Conservation (phyloP, 305 asterid genomes). For the Solanum hybrid region DNA sequence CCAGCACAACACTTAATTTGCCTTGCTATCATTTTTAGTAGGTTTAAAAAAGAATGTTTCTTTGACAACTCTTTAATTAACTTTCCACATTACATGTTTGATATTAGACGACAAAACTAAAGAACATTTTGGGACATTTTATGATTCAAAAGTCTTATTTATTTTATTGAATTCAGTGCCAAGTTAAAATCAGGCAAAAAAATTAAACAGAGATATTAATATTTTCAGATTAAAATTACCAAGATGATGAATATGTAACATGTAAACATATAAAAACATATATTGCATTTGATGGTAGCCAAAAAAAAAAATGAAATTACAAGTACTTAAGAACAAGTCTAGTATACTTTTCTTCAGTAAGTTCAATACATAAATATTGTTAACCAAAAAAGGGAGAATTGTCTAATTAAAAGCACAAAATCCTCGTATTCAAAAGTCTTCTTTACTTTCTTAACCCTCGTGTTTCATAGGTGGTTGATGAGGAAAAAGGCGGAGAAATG, state of each 20-base stretch:
- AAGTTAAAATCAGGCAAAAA: neutral
- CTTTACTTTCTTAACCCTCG: neutral
- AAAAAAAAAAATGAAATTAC: neutral
- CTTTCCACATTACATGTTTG: neutral
- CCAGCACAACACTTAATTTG: neutral
- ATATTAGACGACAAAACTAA: neutral
- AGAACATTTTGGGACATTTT: too few species aligned
- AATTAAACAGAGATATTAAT: too few species aligned
- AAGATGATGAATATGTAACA: neutral
- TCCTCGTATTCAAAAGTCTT: neutral
- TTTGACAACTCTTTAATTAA: too few species aligned
- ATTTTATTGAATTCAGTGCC: neutral
- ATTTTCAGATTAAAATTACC: neutral
- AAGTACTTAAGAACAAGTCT: too few species aligned
- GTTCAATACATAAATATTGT: too few species aligned
- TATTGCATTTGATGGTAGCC: neutral
- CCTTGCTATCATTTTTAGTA: too few species aligned
- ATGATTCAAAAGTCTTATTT: too few species aligned
- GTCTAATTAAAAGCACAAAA: neutral
- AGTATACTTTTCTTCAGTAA: too few species aligned
- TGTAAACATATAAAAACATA: neutral
- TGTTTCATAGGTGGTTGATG: too few species aligned
- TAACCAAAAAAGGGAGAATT: neutral
- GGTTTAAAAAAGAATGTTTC: neutral
- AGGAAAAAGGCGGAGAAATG: too few species aligned